Conservation (phyloP, 352 stramenopile species). For the Globisporangium echinulatum region DNA sequence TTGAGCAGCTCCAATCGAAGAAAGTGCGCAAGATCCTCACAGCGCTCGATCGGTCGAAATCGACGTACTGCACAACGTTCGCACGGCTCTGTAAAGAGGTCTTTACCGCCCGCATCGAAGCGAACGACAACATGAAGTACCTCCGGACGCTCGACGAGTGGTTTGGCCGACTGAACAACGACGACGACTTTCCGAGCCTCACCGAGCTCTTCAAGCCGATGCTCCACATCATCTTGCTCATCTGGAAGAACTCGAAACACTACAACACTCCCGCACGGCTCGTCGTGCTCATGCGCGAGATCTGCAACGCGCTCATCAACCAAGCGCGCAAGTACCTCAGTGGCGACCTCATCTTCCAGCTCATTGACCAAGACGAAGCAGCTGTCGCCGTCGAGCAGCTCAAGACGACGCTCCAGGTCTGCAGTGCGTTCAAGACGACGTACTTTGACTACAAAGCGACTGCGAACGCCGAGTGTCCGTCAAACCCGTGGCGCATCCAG, state of each 20-base stretch:
- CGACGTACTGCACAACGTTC: constrained; percentile 96
- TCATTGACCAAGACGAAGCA: constrained; percentile 96
- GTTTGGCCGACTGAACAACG: constrained; percentile 94
- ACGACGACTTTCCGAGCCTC: constrained; percentile 92
- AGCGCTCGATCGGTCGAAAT: constrained; percentile 93
- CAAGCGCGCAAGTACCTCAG: constrained; percentile 91
- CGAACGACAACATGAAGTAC: constrained; percentile 98
- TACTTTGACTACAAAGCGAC: constrained; percentile 98
- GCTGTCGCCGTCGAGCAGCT: constrained; percentile 92
- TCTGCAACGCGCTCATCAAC: constrained; percentile 97
- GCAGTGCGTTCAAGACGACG: constrained; percentile 95
- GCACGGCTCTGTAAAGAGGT: constrained; percentile 96
- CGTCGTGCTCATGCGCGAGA: constrained; percentile 96
- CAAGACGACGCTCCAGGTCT: constrained; percentile 91
- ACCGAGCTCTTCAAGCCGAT: constrained; percentile 97
- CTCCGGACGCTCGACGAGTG: constrained; percentile 94
- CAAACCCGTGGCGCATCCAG: constrained; percentile 97
- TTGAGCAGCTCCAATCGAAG: constrained; percentile 91
- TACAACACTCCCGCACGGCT: constrained; percentile 97
- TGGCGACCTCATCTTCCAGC: constrained; percentile 93
- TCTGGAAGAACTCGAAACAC: constrained; percentile 99
- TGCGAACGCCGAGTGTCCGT: constrained; percentile 94
- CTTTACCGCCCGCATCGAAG: constrained; percentile 93
- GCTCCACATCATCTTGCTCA: constrained; percentile 96
- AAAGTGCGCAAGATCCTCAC: constrained; percentile 93